Base-by-base conservation (phyloP, 345 rosid species). In the Aquilaria malaccensis region DNA sequence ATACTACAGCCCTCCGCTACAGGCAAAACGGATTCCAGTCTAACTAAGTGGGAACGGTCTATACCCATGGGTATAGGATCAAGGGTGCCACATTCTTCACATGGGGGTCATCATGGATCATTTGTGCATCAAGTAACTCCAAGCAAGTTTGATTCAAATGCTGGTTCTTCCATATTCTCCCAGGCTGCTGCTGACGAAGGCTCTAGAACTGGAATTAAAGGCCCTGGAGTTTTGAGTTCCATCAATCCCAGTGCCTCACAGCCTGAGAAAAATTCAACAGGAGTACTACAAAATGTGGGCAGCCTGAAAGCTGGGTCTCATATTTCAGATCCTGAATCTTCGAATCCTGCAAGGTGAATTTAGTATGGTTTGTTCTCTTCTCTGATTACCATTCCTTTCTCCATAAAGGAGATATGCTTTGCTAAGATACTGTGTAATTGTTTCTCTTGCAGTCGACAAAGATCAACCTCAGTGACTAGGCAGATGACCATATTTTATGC, bases 141-240 rank as follows among this genome's bases (percentile, higher is more conserved):
- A 13, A 90, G 79, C 69, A 86, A 84, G 73, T 84, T 86, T 59
- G 99, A 90, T 33, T 74, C 72, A 45, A 85, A 66, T 74, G 73
- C 74, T 9, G 72, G 79, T 54, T 67, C 85, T 30, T 85, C 92
- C 33, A 49, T 81, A 51, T 75, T 86, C 49, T 68, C 86, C 50
- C 95, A 84, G 45, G 71, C 88, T 56, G 97, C 96, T 77, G 99
- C 97, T 52, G 99, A 94, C 75, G 99, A 94, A 86, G 99, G 99
- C 56, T 90, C 99, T n/a, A 81, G 99, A 72, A 94, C 97, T 33
- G 99, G 97, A 63, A 84, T 81, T 66, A 90, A 85, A 76, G 91
- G 95, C 37, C 78, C 95, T 9, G 71, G 81, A 56, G 72, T 83
- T 75, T 76, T 78, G 68, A 89, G 75, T 68, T 76, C 89, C 47